Evolutionary conservation across 495 filamentous ascomycete genomes (phyloP).

Genomic region (Hypomontagnella monticulosa): DNA sequence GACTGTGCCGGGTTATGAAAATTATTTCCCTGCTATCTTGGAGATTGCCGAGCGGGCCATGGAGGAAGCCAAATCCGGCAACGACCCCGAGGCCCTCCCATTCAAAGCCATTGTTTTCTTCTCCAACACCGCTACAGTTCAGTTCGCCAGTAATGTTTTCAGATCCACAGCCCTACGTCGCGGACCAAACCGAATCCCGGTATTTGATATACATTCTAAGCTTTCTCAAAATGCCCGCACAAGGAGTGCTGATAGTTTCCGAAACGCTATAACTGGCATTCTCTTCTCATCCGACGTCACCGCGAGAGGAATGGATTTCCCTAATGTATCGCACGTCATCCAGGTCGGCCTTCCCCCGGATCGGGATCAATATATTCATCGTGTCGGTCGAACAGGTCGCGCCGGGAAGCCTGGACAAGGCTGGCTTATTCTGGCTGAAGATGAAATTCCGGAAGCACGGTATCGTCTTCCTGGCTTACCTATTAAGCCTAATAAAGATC

Average conservation of each 20-base stretch:
- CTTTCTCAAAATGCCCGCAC: conserved; percentile 77
- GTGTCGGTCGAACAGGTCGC: conserved; percentile 77
- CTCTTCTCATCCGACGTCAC: conserved; percentile 95
- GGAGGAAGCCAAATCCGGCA: conserved; percentile 43
- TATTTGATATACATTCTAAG: conserved; percentile 81
- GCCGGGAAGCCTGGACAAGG: conserved; percentile 83
- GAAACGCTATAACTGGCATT: conserved; percentile 68
- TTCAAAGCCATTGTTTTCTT: conserved; percentile 97
- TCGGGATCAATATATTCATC: conserved; percentile 87
- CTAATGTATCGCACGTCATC: conserved; percentile 89
- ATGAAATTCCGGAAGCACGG: conserved; percentile 63
- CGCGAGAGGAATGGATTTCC: conserved; percentile 96
- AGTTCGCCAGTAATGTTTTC: conserved; percentile 70
- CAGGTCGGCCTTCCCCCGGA: conserved; percentile 78
- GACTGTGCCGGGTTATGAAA: conserved; percentile 72
- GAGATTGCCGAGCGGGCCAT: conserved; percentile 74
- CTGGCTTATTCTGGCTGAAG: conserved; percentile 74
- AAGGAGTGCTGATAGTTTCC: conserved; percentile 74
- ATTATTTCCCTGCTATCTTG: conserved; percentile 76
- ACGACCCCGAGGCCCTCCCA: conserved; percentile 58
- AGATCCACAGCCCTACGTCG: conserved; percentile 36
- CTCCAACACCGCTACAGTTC: conserved; percentile 76
- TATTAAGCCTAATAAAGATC: conserved; percentile 63
- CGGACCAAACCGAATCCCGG: conserved; percentile 35
- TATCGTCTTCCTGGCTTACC: conserved; percentile 69